Conservation (phyloP, 129 eudicot species). For the Tagetes patula region DNA sequence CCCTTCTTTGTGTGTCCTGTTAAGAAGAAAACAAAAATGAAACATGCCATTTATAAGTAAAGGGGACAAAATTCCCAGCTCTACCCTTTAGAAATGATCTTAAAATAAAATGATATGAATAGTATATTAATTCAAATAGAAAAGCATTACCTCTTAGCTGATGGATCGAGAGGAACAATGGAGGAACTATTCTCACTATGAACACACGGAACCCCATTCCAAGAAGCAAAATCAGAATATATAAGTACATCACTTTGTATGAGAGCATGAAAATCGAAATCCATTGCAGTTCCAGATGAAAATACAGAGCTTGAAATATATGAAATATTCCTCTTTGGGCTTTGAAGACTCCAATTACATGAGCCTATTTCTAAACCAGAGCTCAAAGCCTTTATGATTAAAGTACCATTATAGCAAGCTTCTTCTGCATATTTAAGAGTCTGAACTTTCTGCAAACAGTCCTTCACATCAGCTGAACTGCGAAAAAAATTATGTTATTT, state of each 20-base stretch:
- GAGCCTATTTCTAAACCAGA: conserved; percentile 91
- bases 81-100: conserved; percentile 1
- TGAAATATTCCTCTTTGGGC: conserved; percentile 55
- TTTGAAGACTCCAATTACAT: conserved; percentile 68
- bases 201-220: conserved; percentile 16
- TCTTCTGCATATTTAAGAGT: conserved; percentile 81
- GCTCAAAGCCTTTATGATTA: conserved; percentile 65
- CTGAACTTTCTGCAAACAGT: conserved; percentile 64
- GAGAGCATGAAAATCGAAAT: conserved; percentile 59
- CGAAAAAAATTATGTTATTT: conserved; percentile 31
- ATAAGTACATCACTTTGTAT: conserved; percentile 59
- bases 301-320: conserved; percentile 57
- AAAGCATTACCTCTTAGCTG: conserved; percentile 38
- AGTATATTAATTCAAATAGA: conserved; percentile 1
- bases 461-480: conserved; percentile 91
- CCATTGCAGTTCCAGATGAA: conserved; percentile 52
- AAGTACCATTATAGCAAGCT: conserved; percentile 72
- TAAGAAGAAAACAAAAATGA: background rate
- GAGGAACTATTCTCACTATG: conserved; percentile 33
- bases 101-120: conserved; percentile 4
- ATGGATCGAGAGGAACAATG: conserved; percentile 21
- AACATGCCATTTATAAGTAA: background rate
- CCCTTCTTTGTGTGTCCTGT: background rate
- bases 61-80: background rate
- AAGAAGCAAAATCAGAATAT: conserved; percentile 58